Percentiles rank a stretch among this genome's conserved stretches.
Conservation (phyloP, 345 rosid genomes). For the Angophora floribunda region DNA sequence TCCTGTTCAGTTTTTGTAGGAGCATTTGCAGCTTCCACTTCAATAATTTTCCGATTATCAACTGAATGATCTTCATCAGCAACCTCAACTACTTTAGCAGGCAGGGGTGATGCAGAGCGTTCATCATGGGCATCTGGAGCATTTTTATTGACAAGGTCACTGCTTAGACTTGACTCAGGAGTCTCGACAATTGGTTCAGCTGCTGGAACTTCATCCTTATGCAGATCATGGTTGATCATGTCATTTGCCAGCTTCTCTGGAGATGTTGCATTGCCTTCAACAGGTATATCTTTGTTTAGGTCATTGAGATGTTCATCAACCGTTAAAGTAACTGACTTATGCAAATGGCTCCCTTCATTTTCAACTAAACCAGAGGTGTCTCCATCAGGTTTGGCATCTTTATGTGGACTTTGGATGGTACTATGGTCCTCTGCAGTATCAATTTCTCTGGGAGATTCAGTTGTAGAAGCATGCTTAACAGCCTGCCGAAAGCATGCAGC, state of each 20-base stretch:
- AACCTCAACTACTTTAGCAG: conserved; percentile 40
- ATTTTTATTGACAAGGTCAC: conserved; percentile 33
- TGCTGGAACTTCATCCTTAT: conserved; percentile 23
- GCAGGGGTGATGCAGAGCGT: conserved; percentile 20
- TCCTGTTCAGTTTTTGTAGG: conserved; percentile 34
- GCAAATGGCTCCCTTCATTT: conserved; percentile 27
- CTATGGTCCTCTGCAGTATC: conserved; percentile 22
- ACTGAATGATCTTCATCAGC: conserved; percentile 19
- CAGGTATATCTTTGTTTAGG: conserved; percentile 20
- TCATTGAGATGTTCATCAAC: conserved; percentile 14
- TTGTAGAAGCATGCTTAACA: conserved; percentile 26
- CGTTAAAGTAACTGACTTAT: conserved; percentile 5
- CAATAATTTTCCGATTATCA: conserved; percentile 13
- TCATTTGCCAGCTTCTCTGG: conserved; percentile 20
- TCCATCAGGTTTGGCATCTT: conserved; percentile 21
- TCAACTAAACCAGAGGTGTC: conserved; percentile 20
- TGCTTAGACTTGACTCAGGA: conserved; percentile 20
- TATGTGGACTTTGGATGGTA: conserved; percentile 15
- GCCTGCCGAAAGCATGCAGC: conserved; percentile 28
- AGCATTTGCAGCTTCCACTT: conserved; percentile 22
- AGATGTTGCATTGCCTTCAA: conserved; percentile 1
- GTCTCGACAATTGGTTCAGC: conserved; percentile 10
- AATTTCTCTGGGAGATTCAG: conserved; percentile 23
- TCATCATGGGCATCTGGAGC: conserved; percentile 25
- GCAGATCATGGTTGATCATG: conserved; percentile 16